A percentile compares a stretch with the other conserved stretches of the same genome.
These are phyloP conservation scores for Staphylotrichum longicolle DNA, from an alignment of 495 filamentous ascomycete genomes.

Conservation along the genomic window DNA sequence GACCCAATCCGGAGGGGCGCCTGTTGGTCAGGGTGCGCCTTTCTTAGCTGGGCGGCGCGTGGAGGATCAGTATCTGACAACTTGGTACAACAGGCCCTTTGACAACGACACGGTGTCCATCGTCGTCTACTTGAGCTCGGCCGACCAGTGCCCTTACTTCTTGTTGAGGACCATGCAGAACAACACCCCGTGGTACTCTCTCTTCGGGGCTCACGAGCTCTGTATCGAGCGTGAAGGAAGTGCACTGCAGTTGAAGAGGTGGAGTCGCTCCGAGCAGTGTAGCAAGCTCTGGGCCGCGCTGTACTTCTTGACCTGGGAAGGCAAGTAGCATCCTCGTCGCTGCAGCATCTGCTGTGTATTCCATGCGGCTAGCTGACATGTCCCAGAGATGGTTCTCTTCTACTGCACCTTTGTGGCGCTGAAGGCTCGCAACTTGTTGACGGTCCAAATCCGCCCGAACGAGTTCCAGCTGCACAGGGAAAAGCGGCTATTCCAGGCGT, in stretches of 20 bases:
- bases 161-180: constrained; percentile 40
- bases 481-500: constrained; percentile 69
- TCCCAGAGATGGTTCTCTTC: constrained; percentile 68
- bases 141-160: constrained; percentile 43
- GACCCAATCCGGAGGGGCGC: no score
- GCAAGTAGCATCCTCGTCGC: constrained; percentile 27
- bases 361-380: not conserved
- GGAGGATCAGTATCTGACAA: not conserved
- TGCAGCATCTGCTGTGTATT: no score
- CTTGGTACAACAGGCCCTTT: constrained; percentile 39
- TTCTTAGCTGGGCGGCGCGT: no score
- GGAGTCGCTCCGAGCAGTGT: constrained; percentile 44
- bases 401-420: constrained; percentile 73
- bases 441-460: constrained; percentile 48
- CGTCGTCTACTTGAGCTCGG: constrained; percentile 44
- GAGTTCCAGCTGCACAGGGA: constrained; percentile 65
- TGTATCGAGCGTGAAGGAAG: constrained; percentile 48
- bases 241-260: constrained; percentile 48
- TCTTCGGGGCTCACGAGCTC: constrained; percentile 50
- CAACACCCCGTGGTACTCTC: constrained; percentile 46
- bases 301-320: constrained; percentile 57
- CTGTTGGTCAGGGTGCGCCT: no score
- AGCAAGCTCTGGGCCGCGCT: constrained; percentile 51
- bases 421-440: constrained; percentile 63
- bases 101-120: constrained; percentile 52